Percentiles rank a stretch among this genome's conserved stretches.
Evolutionary conservation across 441 rosid genomes (phyloP).

Genomic region (Erodium moschatum): DNA sequence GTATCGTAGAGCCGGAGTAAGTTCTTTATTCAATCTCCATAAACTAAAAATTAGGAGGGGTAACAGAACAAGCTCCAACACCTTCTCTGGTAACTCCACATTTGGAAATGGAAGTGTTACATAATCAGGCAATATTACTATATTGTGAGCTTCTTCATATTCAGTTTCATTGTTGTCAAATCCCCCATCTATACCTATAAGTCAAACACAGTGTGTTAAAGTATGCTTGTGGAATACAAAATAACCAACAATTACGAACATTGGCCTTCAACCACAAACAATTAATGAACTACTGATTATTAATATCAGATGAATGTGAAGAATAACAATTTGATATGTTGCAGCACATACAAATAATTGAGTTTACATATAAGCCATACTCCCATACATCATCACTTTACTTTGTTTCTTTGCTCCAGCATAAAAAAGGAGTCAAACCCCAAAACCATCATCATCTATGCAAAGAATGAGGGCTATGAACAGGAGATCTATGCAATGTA

Average conservation of each 20-base stretch:
- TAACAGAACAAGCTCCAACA: constrained; percentile 18
- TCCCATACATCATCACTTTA: not conserved
- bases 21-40: not conserved
- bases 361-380: not conserved
- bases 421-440: not conserved
- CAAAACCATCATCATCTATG: not conserved
- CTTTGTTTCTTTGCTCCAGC: not conserved
- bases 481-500: not conserved
- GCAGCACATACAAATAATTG: not conserved
- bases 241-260: constrained; percentile 12
- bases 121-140: constrained; percentile 67
- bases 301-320: not conserved
- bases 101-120: constrained; percentile 75
- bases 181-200: constrained; percentile 78
- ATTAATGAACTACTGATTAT: not conserved
- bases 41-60: not conserved
- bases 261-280: not conserved
- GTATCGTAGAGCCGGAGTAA: constrained; percentile 9
- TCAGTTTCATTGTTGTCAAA: constrained; percentile 79
- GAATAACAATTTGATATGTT: not conserved
- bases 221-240: constrained; percentile 4
- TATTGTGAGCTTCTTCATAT: constrained; percentile 59
- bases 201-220: constrained; percentile 14
- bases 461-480: not conserved
- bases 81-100: constrained; percentile 97